These are phyloP conservation scores for Botrytis byssoidea DNA, from an alignment of 2,329 filamentous ascomycete species.

Conservation along the genomic window DNA sequence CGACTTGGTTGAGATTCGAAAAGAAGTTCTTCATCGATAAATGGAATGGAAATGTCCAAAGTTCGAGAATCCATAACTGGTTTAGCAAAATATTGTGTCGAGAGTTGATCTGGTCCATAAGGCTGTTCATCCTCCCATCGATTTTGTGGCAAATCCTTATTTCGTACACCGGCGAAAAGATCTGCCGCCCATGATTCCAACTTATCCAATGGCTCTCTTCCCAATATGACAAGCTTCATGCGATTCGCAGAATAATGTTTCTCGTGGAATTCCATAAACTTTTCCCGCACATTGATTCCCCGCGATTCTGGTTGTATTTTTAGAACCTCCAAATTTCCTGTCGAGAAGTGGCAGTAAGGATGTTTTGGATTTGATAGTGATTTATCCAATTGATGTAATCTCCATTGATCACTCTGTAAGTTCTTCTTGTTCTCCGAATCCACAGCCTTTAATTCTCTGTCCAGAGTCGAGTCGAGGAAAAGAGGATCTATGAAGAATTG, in stretches of 20 bases:
- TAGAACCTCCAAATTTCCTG: conserved; percentile 67
- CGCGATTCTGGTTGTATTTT: conserved; percentile 66
- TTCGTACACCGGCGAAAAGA: conserved; percentile 64
- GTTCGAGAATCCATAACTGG: conserved; percentile 69
- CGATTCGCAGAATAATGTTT: conserved; percentile 72
- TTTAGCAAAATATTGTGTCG: conserved; percentile 67
- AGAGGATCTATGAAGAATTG: conserved; percentile 73
- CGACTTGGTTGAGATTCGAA: conserved; percentile 67
- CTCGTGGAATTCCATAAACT: conserved; percentile 72
- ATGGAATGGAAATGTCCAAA: conserved; percentile 67
- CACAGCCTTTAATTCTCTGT: conserved; percentile 69
- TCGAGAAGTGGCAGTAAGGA: conserved; percentile 72
- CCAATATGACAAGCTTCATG: conserved; percentile 71
- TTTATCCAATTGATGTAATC: conserved; percentile 69
- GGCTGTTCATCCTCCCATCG: conserved; percentile 64
- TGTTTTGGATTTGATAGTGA: conserved; percentile 67
- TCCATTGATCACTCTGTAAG: conserved; percentile 70
- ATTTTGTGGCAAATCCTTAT: conserved; percentile 64
- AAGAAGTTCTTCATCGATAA: conserved; percentile 65
- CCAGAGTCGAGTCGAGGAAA: conserved; percentile 67
- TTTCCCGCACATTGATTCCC: conserved; percentile 67
- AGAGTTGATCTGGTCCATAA: conserved; percentile 58
- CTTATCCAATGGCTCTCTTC: conserved; percentile 64
- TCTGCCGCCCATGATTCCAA: conserved; percentile 68
- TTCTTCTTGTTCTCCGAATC: conserved; percentile 83